Evolutionary conservation across 1,284 basidiomycete species (phyloP).

Genomic region (Puccinia horiana): DNA sequence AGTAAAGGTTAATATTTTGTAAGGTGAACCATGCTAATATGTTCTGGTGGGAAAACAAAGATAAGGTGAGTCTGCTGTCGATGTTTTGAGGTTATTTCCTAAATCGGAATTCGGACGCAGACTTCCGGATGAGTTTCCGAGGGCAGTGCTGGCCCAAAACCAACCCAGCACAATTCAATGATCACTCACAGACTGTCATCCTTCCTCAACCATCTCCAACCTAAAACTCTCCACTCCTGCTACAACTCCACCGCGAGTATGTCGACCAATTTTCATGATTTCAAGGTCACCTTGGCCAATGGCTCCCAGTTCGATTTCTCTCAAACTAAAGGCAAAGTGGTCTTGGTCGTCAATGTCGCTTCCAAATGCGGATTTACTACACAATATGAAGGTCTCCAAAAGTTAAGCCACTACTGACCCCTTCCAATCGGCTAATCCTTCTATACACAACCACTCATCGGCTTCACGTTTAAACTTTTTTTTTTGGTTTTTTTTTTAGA

Average conservation of each 20-base stretch:
- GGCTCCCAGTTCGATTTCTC: constrained; percentile 13
- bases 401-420: not conserved
- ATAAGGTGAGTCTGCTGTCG: too few relatives aligned
- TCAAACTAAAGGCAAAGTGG: constrained; percentile 31
- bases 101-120: too few relatives aligned
- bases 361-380: constrained; percentile 34
- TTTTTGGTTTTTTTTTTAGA: not conserved
- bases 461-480: too few relatives aligned
- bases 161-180: not conserved
- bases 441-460: not conserved
- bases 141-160: not conserved
- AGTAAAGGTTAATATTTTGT: too few relatives aligned
- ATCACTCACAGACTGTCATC: not conserved
- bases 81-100: too few relatives aligned
- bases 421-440: not conserved
- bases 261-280: constrained; percentile 14
- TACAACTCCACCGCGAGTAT: too few relatives aligned
- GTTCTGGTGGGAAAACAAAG: too few relatives aligned
- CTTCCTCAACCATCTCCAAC: not conserved
- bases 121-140: too few relatives aligned
- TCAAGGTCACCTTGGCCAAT: constrained; percentile 23
- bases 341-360: constrained; percentile 42
- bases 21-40: too few relatives aligned
- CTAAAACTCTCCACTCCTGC: not conserved
- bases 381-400: constrained; percentile 41